A percentile compares a stretch with the other conserved stretches of the same genome.
These are phyloP conservation scores for Tylopilus sp. DNA, from an alignment of 1,284 basidiomycete genomes.

Conservation along the genomic window DNA sequence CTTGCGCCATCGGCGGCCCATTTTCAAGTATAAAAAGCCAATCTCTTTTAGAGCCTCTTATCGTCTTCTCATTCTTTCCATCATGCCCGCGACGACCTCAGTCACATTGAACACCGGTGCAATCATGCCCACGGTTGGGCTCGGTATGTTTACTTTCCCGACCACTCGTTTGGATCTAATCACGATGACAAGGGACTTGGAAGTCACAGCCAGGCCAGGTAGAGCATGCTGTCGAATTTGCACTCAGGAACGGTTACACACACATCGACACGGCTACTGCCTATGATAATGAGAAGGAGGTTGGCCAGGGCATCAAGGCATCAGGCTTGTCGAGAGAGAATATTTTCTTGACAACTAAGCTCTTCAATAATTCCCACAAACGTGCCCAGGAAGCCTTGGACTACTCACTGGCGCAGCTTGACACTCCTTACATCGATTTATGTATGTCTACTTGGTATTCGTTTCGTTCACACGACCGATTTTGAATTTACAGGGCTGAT, in stretches of 20 bases:
- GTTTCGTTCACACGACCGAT: background rate
- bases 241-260: conserved; percentile 78
- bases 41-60: background rate
- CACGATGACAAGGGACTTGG: conserved; percentile 67
- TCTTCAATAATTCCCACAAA: no score
- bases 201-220: conserved; percentile 74
- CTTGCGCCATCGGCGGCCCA: no score
- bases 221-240: conserved; percentile 76
- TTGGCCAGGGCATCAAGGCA: conserved; percentile 82
- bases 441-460: conserved; percentile 55
- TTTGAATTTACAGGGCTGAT: conserved; percentile 66
- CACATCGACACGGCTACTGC: conserved; percentile 73
- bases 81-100: conserved; percentile 51
- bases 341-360: conserved; percentile 81
- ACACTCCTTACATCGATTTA: conserved; percentile 83
- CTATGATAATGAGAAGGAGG: conserved; percentile 71
- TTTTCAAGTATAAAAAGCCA: no score
- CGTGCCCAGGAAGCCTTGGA: background rate
- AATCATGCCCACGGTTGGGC: conserved; percentile 63
- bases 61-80: background rate
- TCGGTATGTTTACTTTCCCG: conserved; percentile 64
- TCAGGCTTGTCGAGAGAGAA: conserved; percentile 73
- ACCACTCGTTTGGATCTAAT: no score
- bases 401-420: conserved; percentile 59
- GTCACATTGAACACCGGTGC: conserved; percentile 48